phyloP scores from a whole-genome alignment of 1,284 basidiomycete genomes.

The Moesziomyces aphidis region DNA sequence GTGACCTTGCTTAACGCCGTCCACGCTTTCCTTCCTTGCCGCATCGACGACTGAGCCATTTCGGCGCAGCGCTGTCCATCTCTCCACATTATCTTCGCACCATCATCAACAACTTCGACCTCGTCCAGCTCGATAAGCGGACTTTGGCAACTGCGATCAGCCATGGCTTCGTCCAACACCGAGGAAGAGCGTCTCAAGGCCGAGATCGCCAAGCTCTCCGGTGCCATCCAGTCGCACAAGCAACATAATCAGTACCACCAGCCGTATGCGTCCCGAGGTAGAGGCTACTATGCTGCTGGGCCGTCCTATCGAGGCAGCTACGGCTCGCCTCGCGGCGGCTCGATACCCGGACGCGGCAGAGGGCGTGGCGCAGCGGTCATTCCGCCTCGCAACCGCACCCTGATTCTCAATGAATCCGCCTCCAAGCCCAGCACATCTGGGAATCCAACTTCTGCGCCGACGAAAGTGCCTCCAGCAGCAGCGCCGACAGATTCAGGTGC shows the following conservation, averaged over 20 bases:
- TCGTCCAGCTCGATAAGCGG: neutral
- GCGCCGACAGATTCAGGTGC: neutral
- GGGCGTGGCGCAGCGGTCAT: conserved; percentile 23
- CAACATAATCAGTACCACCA: conserved; percentile 16
- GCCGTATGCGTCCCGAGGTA: conserved; percentile 15
- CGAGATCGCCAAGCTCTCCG: conserved; percentile 61
- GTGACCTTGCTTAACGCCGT: neutral
- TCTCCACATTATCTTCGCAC: neutral
- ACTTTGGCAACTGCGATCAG: neutral
- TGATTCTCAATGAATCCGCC: conserved; percentile 37
- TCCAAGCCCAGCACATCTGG: neutral
- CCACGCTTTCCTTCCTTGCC: too few species aligned
- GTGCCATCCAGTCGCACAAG: conserved; percentile 58
- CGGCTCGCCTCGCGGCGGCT: conserved; percentile 11
- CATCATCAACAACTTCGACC: neutral
- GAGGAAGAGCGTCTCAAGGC: conserved; percentile 57
- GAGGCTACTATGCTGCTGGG: conserved; percentile 10
- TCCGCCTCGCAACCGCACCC: conserved; percentile 41
- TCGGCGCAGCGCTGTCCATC: neutral
- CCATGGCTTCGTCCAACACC: conserved; percentile 14
- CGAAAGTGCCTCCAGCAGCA: neutral
- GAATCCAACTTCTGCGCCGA: neutral
- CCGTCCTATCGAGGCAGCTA: conserved; percentile 22
- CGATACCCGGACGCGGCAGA: conserved; percentile 17
- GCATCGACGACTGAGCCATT: neutral